Conservation (phyloP, 257 asterid genomes). For the Linaria vulgaris region DNA sequence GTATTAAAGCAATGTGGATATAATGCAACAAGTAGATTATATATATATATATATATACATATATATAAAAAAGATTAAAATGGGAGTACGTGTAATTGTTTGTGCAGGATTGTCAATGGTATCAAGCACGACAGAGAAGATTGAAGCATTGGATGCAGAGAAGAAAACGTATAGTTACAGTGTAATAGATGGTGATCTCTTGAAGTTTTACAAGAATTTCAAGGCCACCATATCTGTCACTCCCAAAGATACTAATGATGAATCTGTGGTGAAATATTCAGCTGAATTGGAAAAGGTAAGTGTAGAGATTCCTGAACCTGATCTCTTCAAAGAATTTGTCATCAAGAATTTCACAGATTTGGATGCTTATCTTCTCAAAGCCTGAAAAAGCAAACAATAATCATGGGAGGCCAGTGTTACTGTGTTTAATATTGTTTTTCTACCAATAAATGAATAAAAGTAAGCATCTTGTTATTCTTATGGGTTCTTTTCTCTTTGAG, state of each 20-base stretch:
- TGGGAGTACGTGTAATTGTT: no score
- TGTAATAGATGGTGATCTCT: conserved; percentile 61
- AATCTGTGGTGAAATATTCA: conserved; percentile 54
- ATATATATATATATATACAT: no score
- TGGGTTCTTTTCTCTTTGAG: no score
- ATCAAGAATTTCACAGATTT: conserved; percentile 60
- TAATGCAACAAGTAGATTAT: no score
- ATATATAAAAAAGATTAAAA: no score
- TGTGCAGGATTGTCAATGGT: conserved; percentile 39
- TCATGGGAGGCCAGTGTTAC: no score
- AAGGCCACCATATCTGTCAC: conserved; percentile 42
- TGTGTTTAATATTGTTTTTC: no score
- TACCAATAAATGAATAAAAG: no score
- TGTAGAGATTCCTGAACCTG: conserved; percentile 59
- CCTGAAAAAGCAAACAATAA: neutral
- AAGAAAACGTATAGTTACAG: conserved; percentile 41
- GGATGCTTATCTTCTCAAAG: conserved; percentile 53
- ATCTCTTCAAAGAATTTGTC: conserved; percentile 64
- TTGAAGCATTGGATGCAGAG: conserved; percentile 61
- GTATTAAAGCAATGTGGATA: no score
- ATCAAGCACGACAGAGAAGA: conserved; percentile 59
- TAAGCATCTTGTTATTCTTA: no score
- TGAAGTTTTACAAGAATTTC: conserved; percentile 62
- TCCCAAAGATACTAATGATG: conserved; percentile 40
- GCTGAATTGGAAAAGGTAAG: conserved; percentile 64